Evolutionary conservation across 2,329 filamentous ascomycete genomes (phyloP).

Genomic region (Arthrobotrys entomopaga): DNA sequence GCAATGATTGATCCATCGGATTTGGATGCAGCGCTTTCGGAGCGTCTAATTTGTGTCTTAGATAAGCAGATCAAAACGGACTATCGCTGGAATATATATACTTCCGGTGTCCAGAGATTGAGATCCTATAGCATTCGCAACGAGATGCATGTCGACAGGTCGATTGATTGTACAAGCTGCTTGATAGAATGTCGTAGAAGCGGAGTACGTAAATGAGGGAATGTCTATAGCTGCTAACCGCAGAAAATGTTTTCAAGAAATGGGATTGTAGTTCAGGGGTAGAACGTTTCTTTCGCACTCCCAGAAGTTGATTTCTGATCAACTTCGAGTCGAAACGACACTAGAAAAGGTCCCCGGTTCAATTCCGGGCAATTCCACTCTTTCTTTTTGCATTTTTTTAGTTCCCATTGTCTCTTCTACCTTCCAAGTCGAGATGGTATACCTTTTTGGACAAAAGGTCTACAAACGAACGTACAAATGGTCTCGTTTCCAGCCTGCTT

Average conservation of each 20-base stretch:
- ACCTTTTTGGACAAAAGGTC: too few species aligned
- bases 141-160: too few species aligned
- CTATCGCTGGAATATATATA: too few species aligned
- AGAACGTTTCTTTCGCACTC: conserved; percentile 56
- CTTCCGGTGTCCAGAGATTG: too few species aligned
- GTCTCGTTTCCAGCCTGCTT: too few species aligned
- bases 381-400: conserved; percentile 30
- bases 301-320: conserved; percentile 5
- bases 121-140: too few species aligned
- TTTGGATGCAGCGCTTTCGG: conserved; percentile 29
- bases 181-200: too few species aligned
- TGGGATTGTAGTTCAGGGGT: conserved; percentile 55
- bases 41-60: conserved; percentile 16
- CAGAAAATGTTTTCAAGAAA: neutral
- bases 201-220: neutral
- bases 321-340: conserved; percentile 45
- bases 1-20: too few species aligned
- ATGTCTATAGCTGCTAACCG: conserved; percentile 11
- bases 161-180: too few species aligned
- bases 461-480: too few species aligned
- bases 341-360: conserved; percentile 55
- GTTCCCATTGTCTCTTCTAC: too few species aligned
- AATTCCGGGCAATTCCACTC: conserved; percentile 52
- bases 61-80: conserved; percentile 19
- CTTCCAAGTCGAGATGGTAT: too few species aligned